Evolutionary conservation across 768 basidiomycete species (phyloP).

Genomic region (Lentinula lateritia): DNA sequence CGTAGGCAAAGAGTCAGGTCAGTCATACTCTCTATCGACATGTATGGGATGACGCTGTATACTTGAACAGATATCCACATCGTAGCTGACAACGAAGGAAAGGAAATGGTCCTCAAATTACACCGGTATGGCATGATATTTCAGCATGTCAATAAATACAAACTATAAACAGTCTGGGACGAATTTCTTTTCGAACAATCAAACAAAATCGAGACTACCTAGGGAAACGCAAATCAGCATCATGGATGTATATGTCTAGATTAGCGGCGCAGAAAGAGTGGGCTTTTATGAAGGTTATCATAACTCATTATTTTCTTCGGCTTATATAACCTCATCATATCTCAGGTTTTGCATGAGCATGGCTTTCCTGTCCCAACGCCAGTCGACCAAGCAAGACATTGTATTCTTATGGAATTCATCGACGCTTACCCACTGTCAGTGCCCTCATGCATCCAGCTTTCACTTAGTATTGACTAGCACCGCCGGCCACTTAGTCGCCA

Average conservation of each 20-base stretch:
- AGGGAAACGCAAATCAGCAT: slow-evolving; percentile 90
- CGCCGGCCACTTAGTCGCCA: slow-evolving; percentile 58
- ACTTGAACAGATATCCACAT: slow-evolving; percentile 71
- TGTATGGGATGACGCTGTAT: neutral
- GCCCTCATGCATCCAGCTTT: slow-evolving; percentile 1
- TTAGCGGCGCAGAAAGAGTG: slow-evolving; percentile 96
- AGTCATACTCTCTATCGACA: slow-evolving; percentile 13
- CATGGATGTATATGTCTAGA: slow-evolving; percentile 99
- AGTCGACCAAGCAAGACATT: slow-evolving; percentile 92
- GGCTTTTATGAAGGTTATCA: slow-evolving; percentile 91
- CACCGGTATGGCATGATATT: slow-evolving; percentile 59
- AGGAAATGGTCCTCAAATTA: slow-evolving; percentile 87
- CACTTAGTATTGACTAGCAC: neutral
- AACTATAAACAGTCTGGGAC: slow-evolving; percentile 63
- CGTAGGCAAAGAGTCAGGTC: slow-evolving; percentile 96
- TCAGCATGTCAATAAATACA: neutral
- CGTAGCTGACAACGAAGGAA: slow-evolving; percentile 79
- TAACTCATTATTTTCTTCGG: neutral
- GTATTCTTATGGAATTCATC: slow-evolving; percentile 93
- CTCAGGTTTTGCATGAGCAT: slow-evolving; percentile 87
- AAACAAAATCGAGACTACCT: slow-evolving; percentile 96
- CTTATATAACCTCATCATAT: neutral
- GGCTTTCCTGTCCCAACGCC: slow-evolving; percentile 91
- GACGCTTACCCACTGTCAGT: slow-evolving; percentile 91
- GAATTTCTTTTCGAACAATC: slow-evolving; percentile 96